Conservation (phyloP, 352 stramenopile genomes). For the Pythium guiyangense region DNA sequence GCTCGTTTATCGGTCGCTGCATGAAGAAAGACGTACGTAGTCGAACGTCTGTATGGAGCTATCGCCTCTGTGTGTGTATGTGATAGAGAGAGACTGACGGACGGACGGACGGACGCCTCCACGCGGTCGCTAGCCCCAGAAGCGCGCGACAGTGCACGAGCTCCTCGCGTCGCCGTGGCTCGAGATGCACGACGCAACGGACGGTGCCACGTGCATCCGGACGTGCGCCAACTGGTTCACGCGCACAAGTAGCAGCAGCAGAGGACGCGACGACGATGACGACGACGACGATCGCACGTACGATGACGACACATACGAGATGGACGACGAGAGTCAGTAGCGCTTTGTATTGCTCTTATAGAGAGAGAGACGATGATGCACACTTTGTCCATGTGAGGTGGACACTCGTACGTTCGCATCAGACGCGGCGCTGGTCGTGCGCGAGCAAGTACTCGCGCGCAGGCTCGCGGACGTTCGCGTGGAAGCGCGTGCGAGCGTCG, state of each 20-base stretch:
- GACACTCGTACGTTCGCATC: background rate
- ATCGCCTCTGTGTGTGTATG: background rate
- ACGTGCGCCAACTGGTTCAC: constrained; percentile 33
- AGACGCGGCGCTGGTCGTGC: constrained; percentile 11
- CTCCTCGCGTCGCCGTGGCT: constrained; percentile 51
- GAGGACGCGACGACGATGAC: constrained; percentile 2
- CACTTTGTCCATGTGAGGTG: background rate
- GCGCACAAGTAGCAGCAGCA: background rate
- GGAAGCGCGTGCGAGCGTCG: constrained; percentile 21
- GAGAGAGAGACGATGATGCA: constrained; percentile 4
- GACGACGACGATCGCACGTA: constrained; percentile 12
- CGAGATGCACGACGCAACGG: constrained; percentile 41
- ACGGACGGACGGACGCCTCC: background rate
- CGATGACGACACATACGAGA: constrained; percentile 48
- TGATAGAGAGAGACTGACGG: background rate
- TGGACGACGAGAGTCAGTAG: constrained; percentile 38
- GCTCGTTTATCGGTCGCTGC: constrained; percentile 50
- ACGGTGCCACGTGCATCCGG: constrained; percentile 19
- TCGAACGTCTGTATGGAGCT: background rate
- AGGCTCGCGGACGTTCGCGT: constrained; percentile 31
- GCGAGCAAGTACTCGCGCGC: constrained; percentile 54
- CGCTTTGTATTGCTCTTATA: background rate
- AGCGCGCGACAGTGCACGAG: constrained; percentile 55
- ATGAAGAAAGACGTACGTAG: constrained; percentile 56
- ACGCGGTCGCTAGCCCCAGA: constrained; percentile 26